Evolutionary conservation across 73 alveolate genomes (phyloP).

Genomic region (Breviolum minutum): DNA sequence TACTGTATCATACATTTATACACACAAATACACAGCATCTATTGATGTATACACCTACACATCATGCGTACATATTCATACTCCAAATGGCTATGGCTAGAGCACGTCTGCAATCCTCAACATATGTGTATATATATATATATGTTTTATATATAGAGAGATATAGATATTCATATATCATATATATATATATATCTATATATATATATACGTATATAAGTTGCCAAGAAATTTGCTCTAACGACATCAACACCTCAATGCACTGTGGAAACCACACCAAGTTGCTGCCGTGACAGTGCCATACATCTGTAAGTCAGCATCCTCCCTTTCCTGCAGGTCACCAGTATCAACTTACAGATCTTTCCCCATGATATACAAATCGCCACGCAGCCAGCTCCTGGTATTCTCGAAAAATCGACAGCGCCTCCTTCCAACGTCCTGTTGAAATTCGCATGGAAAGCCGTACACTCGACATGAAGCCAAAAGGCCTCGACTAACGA

Average conservation of each 20-base stretch:
- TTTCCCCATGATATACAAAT: neutral
- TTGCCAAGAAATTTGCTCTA: neutral
- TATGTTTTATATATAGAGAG: too few relatives aligned
- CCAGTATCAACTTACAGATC: neutral
- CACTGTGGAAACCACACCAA: neutral
- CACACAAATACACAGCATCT: too few relatives aligned
- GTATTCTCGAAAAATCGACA: neutral
- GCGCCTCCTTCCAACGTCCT: constrained; percentile 53
- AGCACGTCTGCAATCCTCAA: neutral
- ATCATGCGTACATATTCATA: neutral
- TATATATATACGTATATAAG: too few relatives aligned
- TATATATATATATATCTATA: too few relatives aligned
- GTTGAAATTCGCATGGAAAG: neutral
- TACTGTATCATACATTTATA: too few relatives aligned
- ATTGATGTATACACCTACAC: too few relatives aligned
- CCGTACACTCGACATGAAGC: too few relatives aligned
- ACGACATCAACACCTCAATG: neutral
- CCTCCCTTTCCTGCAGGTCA: neutral
- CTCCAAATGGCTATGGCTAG: neutral
- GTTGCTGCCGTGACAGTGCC: constrained; percentile 16
- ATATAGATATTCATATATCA: too few relatives aligned
- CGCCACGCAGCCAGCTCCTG: neutral
- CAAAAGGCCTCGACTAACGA: too few relatives aligned
- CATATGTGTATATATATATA: too few relatives aligned
- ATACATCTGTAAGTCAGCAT: constrained; percentile 18